phyloP scores from a whole-genome alignment of 352 stramenopile species.

The Discostella stelligera region DNA sequence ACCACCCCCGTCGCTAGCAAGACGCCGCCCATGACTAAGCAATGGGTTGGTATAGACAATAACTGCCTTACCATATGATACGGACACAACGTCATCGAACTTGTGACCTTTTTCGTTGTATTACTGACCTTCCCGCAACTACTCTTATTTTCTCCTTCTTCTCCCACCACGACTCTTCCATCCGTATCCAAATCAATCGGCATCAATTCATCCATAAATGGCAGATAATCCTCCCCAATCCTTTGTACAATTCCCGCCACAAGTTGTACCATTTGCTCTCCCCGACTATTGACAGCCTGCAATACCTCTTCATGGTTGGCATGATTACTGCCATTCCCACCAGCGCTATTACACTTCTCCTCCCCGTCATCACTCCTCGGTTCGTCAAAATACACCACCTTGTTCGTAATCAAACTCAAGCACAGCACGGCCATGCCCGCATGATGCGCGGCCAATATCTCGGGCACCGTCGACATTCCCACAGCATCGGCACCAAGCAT shows the following conservation, averaged over 20 bases:
- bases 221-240: conserved; percentile 22
- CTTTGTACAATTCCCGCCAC: conserved; percentile 81
- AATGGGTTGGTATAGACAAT: conserved; percentile 19
- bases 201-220: conserved; percentile 1
- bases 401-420: conserved; percentile 96
- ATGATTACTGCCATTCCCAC: conserved; percentile 77
- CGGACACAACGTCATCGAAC: conserved; percentile 21
- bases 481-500: conserved; percentile 90
- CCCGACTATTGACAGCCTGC: conserved; percentile 82
- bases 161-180: conserved; percentile 16
- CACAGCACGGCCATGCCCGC: conserved; percentile 92
- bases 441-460: conserved; percentile 94
- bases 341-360: conserved; percentile 9
- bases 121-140: background rate
- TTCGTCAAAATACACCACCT: conserved; percentile 66
- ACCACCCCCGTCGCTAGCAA: conserved; percentile 19
- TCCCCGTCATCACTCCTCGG: background rate
- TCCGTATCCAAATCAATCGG: conserved; percentile 36
- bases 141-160: background rate
- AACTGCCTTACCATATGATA: conserved; percentile 30
- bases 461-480: conserved; percentile 93
- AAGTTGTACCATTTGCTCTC: conserved; percentile 63
- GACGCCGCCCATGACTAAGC: conserved; percentile 25
- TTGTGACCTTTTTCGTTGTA: background rate
- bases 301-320: conserved; percentile 92